Percentiles rank a stretch among this genome's conserved stretches.
Conservation (phyloP, 2,329 filamentous ascomycete species). For the Pseudogymnoascus sp. region DNA sequence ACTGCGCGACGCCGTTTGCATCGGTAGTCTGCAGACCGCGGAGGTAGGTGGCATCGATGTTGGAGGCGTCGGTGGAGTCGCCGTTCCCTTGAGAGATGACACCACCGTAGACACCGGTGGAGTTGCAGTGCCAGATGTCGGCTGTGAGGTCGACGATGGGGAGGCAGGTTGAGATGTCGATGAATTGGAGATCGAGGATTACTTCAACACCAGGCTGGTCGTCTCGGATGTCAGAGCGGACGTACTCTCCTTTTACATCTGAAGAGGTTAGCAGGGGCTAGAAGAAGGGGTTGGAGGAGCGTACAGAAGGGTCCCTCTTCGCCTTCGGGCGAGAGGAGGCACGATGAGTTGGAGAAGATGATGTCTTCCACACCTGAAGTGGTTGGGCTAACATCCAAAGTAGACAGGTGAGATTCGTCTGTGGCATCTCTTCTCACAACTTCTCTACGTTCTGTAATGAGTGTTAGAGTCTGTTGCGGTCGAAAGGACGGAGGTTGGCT, state of each 20-base stretch:
- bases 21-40: slow-evolving; percentile 36
- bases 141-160: slow-evolving; percentile 39
- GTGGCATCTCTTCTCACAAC: background rate
- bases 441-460: background rate
- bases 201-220: slow-evolving; percentile 32
- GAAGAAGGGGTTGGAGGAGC: background rate
- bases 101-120: slow-evolving; percentile 43
- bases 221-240: slow-evolving; percentile 32
- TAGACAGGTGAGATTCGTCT: background rate
- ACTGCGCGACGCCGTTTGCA: slow-evolving; percentile 34
- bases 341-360: slow-evolving; percentile 23
- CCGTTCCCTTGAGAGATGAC: slow-evolving; percentile 37
- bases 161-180: slow-evolving; percentile 46
- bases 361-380: background rate
- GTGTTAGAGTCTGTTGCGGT: background rate
- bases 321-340: slow-evolving; percentile 28
- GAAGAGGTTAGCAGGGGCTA: slow-evolving; percentile 17
- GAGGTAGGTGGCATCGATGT: slow-evolving; percentile 34
- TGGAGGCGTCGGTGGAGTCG: slow-evolving; percentile 29
- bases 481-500: background rate
- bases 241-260: slow-evolving; percentile 30
- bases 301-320: slow-evolving; percentile 31
- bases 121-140: slow-evolving; percentile 44
- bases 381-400: background rate
- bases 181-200: slow-evolving; percentile 41